Percentiles rank a stretch among this genome's conserved stretches.
Evolutionary conservation across 441 rosid genomes (phyloP).

Genomic region (Populus tomentosa): DNA sequence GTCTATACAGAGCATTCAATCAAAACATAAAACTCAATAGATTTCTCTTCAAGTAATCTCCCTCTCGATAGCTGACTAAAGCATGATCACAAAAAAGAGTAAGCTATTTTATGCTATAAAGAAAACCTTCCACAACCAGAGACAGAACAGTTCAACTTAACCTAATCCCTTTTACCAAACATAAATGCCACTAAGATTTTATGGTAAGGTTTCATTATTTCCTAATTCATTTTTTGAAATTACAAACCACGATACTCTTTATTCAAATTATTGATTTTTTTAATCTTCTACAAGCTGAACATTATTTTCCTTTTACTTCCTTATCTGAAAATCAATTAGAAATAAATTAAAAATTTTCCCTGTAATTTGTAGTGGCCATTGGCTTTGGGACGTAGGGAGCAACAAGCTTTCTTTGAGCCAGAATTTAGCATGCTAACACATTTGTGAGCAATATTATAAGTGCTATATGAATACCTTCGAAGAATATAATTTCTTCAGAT

Average conservation of each 20-base stretch:
- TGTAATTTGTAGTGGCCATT: background rate
- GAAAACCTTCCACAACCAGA: background rate
- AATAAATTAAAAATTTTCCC: background rate
- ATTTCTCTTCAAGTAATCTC: background rate
- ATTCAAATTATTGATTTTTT: background rate
- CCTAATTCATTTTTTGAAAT: background rate
- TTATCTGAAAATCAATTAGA: background rate
- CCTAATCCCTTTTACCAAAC: background rate
- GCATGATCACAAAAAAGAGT: background rate
- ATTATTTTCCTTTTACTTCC: background rate
- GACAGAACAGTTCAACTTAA: background rate
- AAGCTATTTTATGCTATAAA: background rate
- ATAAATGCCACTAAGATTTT: background rate
- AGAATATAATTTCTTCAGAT: constrained; percentile 8
- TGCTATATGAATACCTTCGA: constrained; percentile 18
- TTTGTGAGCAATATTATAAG: background rate
- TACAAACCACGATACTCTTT: background rate
- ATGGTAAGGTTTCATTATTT: background rate
- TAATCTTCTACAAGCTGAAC: background rate
- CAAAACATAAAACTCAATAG: background rate
- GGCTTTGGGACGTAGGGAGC: background rate
- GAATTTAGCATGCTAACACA: background rate
- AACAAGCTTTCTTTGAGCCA: background rate
- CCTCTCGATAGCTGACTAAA: background rate
- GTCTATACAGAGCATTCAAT: background rate